Conservation (phyloP, 495 filamentous ascomycete species). For the Penicillium waksmanii region DNA sequence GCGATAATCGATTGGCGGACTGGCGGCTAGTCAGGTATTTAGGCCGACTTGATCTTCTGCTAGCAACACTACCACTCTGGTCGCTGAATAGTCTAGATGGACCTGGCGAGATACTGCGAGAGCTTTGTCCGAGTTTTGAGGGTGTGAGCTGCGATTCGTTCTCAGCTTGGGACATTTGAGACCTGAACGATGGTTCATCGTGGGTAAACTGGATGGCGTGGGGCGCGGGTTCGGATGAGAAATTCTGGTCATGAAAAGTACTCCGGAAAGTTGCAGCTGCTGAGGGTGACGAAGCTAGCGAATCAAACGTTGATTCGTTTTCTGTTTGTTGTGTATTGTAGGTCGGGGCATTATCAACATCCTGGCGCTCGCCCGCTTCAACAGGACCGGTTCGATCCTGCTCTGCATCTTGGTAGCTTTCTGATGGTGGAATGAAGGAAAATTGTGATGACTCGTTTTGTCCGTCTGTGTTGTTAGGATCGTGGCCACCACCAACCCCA, state of each 20-base stretch:
- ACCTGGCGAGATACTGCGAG: slow-evolving; percentile 41
- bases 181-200: slow-evolving; percentile 33
- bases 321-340: slow-evolving; percentile 35
- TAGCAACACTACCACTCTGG: slow-evolving; percentile 32
- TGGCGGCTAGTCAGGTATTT: slow-evolving; percentile 75
- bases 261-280: slow-evolving; percentile 64
- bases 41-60: slow-evolving; percentile 57
- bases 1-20: slow-evolving; percentile 76
- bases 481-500: slow-evolving; percentile 35
- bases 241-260: slow-evolving; percentile 36
- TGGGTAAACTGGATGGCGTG: slow-evolving; percentile 30
- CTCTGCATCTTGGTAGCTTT: slow-evolving; percentile 28
- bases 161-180: slow-evolving; percentile 24
- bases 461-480: slow-evolving; percentile 16
- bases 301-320: slow-evolving; percentile 63
- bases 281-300: slow-evolving; percentile 67
- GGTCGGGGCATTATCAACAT: slow-evolving; percentile 27
- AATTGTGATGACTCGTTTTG: slow-evolving; percentile 31
- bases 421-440: slow-evolving; percentile 35
- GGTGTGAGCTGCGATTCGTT: slow-evolving; percentile 39
- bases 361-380: slow-evolving; percentile 7
- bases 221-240: slow-evolving; percentile 19
- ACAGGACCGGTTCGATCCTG: slow-evolving; percentile 8
- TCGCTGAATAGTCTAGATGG: slow-evolving; percentile 41
- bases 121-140: slow-evolving; percentile 29